phyloP scores from a whole-genome alignment of 129 eudicot genomes.

The Chrysanthemum lavandulifolium region DNA sequence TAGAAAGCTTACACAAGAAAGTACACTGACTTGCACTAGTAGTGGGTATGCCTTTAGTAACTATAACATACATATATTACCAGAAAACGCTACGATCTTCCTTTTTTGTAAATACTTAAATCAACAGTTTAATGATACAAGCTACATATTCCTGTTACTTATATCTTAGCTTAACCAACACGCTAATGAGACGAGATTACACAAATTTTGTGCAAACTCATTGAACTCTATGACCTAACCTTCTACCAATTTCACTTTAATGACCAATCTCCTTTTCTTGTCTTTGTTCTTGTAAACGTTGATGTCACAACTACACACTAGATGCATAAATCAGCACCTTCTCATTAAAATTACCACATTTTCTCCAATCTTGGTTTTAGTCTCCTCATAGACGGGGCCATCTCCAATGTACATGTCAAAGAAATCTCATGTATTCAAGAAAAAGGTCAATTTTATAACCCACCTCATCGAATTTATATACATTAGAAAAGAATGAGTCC shows the following conservation, averaged over 20 bases:
- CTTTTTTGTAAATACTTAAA: no score
- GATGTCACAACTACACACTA: neutral
- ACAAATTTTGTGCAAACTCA: neutral
- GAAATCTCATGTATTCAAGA: slow-evolving; percentile 70
- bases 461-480: neutral
- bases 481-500: neutral
- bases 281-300: slow-evolving; percentile 4
- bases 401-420: slow-evolving; percentile 99
- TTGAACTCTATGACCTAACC: neutral
- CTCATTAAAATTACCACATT: slow-evolving; percentile 71
- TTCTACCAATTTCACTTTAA: neutral
- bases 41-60: no score
- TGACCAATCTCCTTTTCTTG: slow-evolving; percentile 5
- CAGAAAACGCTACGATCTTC: neutral
- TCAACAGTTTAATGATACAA: neutral
- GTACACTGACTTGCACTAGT: no score
- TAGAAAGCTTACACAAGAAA: no score
- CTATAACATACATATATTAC: neutral
- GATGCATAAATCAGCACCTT: slow-evolving; percentile 46
- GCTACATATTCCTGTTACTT: no score
- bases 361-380: slow-evolving; percentile 84
- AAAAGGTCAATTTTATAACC: neutral
- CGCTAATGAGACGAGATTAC: neutral
- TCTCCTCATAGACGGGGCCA: slow-evolving; percentile 67
- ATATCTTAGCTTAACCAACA: neutral